Evolutionary conservation across 2,329 filamentous ascomycete genomes (phyloP), one percentile per base, ranked within the genome.

Genomic region (Hymenoscyphus infarciens): DNA sequence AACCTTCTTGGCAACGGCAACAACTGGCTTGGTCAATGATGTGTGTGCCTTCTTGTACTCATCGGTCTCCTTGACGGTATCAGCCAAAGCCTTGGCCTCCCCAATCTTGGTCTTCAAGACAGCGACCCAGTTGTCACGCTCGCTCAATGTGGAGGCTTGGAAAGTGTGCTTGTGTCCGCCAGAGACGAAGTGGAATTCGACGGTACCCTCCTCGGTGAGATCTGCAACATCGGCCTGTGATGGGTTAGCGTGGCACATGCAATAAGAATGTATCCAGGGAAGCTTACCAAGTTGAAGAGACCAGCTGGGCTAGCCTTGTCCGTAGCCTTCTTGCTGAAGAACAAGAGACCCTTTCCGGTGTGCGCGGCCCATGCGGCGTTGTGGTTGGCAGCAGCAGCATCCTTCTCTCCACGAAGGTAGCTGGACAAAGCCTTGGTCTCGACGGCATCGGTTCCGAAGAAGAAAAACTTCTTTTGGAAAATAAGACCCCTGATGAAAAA

Each of bases 291-390:
- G 78, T 91, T 91, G 77, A 98, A 88, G 72, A 95, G 87, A 73
- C 91, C 89, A 70, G 87, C 83, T 65, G 94, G 93, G 64, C 84
- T 83, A 68, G 85, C 82, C 86, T 96, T 97, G 79, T 96, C 90
- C 73, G 87, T 84, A 59, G 84, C 82, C 78, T 91, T 88, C 86
- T 74, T 74, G 78, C 89, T 88, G 78, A 91, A 90, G 84, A 96
- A 97, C 52, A 98, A 82, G 22, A 98, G 89, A 74, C 95, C 95
- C 83, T 96, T 96, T 77, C 94, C 94, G 64, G 94, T 97, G 83
- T 96, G 87, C 70, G 87, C 87, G 67, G 94, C 92, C 92, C 95
- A 97, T 39, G 95, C 90, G 70, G 87, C 89, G 71, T 89, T 89
- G 69, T 90, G 84, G 80, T 96, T 89, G 65, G 90, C 88, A 69